A percentile compares a stretch with the other conserved stretches of the same genome.
These are phyloP conservation scores for Fusarium nanum DNA, from an alignment of 2,329 filamentous ascomycete species.

Conservation along the genomic window DNA sequence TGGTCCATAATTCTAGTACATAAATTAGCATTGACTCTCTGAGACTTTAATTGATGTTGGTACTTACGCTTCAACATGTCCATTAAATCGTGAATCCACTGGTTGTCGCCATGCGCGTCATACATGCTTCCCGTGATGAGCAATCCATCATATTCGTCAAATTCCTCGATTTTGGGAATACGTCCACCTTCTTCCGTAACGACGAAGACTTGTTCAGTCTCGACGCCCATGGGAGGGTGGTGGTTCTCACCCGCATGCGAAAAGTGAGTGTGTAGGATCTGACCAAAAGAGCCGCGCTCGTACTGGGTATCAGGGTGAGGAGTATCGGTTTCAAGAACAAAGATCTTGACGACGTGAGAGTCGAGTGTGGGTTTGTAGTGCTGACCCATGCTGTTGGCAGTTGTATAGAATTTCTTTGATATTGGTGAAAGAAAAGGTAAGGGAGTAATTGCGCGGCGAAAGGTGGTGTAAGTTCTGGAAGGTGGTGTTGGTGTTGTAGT, in stretches of 20 bases:
- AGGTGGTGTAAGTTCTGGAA: not conserved
- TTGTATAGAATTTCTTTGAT: constrained; percentile 7
- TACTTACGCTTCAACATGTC: constrained; percentile 60
- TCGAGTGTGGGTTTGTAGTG: constrained; percentile 45
- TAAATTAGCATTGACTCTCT: not conserved
- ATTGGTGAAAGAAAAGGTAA: not conserved
- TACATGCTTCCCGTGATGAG: constrained; percentile 77
- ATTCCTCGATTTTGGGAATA: constrained; percentile 60
- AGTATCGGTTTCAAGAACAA: constrained; percentile 70
- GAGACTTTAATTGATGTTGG: not conserved
- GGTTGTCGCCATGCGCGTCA: constrained; percentile 76
- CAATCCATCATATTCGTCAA: constrained; percentile 76
- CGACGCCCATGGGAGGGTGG: constrained; percentile 64
- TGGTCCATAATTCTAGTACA: constrained; percentile 59
- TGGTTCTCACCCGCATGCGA: constrained; percentile 62
- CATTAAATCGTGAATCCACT: constrained; percentile 80
- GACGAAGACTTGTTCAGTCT: constrained; percentile 66
- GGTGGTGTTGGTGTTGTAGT: not conserved
- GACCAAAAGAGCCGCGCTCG: constrained; percentile 64
- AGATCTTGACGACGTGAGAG: constrained; percentile 51
- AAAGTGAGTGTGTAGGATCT: constrained; percentile 65
- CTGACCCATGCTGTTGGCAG: constrained; percentile 40
- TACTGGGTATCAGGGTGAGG: constrained; percentile 63
- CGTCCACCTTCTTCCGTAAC: constrained; percentile 61
- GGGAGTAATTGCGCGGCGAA: not conserved